These are phyloP conservation scores for Amylostereum chailletii DNA, from an alignment of 1,284 basidiomycete species.

Conservation along the genomic window DNA sequence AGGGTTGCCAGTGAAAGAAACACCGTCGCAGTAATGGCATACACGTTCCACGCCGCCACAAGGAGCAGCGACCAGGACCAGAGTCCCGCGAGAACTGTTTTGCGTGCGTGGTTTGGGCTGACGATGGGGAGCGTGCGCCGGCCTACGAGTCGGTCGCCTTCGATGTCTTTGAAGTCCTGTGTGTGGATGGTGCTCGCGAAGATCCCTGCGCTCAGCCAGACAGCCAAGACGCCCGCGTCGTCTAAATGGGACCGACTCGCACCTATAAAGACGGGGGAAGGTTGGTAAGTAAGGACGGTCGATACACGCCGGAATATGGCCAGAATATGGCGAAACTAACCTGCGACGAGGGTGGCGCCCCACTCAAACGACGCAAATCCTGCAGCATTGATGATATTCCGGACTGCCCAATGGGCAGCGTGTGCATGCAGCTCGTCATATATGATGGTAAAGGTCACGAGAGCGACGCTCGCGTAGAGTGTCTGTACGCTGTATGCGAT, in stretches of 20 bases:
- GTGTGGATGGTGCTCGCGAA: constrained; percentile 28
- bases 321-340: constrained; percentile 16
- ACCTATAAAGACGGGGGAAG: neutral
- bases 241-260: neutral
- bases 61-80: constrained; percentile 12
- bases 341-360: constrained; percentile 28
- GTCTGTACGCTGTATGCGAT: constrained; percentile 21
- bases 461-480: constrained; percentile 22
- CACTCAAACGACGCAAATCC: constrained; percentile 29
- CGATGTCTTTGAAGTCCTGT: constrained; percentile 32
- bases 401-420: constrained; percentile 23
- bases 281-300: neutral
- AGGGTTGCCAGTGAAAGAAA: constrained; percentile 14
- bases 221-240: neutral
- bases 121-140: constrained; percentile 28
- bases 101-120: constrained; percentile 18
- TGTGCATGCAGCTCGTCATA: constrained; percentile 30
- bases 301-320: neutral
- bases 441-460: constrained; percentile 20
- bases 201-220: constrained; percentile 11
- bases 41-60: constrained; percentile 8
- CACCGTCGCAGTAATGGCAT: constrained; percentile 16
- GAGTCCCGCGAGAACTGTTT: constrained; percentile 7
- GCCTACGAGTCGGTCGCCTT: constrained; percentile 25
- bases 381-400: constrained; percentile 27